Conservation (phyloP, 2,329 filamentous ascomycete genomes). For the Penicillium hordei region DNA sequence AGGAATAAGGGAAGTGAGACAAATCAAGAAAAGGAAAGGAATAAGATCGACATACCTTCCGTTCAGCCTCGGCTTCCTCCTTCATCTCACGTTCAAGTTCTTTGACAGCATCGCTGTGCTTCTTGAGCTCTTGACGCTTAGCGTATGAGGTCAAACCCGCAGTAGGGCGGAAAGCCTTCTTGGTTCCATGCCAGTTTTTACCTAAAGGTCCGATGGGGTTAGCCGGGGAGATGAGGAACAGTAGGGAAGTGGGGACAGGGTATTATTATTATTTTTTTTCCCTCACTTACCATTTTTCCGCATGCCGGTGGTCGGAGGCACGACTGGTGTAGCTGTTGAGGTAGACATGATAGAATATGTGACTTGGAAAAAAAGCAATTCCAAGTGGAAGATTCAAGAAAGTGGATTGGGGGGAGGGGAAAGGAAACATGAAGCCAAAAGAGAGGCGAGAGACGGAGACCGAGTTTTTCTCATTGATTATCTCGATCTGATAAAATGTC, state of each 20-base stretch:
- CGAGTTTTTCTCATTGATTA: constrained; percentile 30
- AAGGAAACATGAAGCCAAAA: constrained; percentile 7
- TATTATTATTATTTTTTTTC: constrained; percentile 1
- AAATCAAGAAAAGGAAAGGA: not conserved
- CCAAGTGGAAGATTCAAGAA: not conserved
- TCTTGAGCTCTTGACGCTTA: constrained; percentile 69
- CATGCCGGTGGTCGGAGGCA: constrained; percentile 58
- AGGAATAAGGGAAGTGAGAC: not conserved
- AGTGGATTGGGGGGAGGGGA: not conserved
- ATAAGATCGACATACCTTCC: constrained; percentile 60
- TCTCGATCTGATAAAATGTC: constrained; percentile 47
- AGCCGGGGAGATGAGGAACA: constrained; percentile 14
- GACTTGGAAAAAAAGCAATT: not conserved
- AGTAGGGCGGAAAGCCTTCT: constrained; percentile 80
- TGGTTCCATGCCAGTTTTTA: constrained; percentile 88
- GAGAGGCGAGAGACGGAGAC: constrained; percentile 2
- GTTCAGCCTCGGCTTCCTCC: constrained; percentile 87
- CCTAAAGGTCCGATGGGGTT: constrained; percentile 54
- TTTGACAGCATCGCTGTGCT: constrained; percentile 73
- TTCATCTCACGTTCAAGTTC: constrained; percentile 94
- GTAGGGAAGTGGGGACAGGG: constrained; percentile 15
- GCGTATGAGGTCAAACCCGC: constrained; percentile 76
- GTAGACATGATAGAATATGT: constrained; percentile 46
- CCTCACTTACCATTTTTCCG: constrained; percentile 72
- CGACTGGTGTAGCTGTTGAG: constrained; percentile 28